Percentiles rank a stretch among this genome's conserved stretches.
Evolutionary conservation across 805 yeast genomes (phyloP).

Genomic region (Scheffersomyces lignosus): DNA sequence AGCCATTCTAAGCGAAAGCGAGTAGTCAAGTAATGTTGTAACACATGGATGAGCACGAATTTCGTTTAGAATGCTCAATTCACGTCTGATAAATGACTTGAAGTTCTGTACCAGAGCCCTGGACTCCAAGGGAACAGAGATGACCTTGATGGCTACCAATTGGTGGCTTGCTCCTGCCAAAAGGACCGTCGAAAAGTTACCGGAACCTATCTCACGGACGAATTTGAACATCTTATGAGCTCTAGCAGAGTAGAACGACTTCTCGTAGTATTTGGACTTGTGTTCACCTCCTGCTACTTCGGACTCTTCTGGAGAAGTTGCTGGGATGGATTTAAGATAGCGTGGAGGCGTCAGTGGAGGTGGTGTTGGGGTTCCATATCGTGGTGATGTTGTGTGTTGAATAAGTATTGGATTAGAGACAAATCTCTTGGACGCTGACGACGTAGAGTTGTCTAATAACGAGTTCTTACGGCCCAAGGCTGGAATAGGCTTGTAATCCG

Average conservation of each 20-base stretch:
- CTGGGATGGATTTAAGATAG: not conserved
- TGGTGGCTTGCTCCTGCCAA: slow-evolving; percentile 33
- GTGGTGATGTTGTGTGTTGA: slow-evolving; percentile 7
- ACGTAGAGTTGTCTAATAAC: slow-evolving; percentile 11
- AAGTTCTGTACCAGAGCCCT: slow-evolving; percentile 26
- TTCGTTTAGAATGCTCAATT: slow-evolving; percentile 60
- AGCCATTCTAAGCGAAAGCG: slow-evolving; percentile 16
- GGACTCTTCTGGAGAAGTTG: not conserved
- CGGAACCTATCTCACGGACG: slow-evolving; percentile 55
- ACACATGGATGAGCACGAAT: slow-evolving; percentile 66
- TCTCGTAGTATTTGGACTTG: slow-evolving; percentile 3
- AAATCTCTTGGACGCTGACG: slow-evolving; percentile 15
- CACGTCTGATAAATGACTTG: slow-evolving; percentile 52
- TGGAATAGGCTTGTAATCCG: slow-evolving; percentile 36
- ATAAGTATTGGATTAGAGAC: slow-evolving; percentile 22
- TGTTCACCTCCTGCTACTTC: not conserved
- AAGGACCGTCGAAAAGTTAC: slow-evolving; percentile 68
- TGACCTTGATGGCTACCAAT: slow-evolving; percentile 71
- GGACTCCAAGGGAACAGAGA: slow-evolving; percentile 41
- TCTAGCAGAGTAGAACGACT: slow-evolving; percentile 10
- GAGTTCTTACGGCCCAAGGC: slow-evolving; percentile 18
- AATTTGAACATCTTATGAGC: slow-evolving; percentile 9
- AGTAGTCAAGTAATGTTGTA: slow-evolving; percentile 57
- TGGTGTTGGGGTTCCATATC: not conserved
- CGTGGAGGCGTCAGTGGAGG: not conserved